Conservation (phyloP, 2,329 filamentous ascomycete genomes). For the Zarea fungicola region DNA sequence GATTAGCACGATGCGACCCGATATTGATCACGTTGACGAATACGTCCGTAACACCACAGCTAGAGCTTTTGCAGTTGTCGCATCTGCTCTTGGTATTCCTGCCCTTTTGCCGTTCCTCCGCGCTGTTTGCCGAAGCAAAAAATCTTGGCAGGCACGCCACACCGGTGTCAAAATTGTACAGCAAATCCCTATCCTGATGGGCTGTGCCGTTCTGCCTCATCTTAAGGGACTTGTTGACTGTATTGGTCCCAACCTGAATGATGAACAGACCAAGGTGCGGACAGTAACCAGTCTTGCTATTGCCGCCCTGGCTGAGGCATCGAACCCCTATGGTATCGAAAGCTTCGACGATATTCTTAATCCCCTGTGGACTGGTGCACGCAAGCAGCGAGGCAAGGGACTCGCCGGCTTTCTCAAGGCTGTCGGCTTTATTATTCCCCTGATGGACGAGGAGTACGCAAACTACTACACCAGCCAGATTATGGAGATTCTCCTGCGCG, state of each 20-base stretch:
- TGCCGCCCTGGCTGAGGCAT: slow-evolving; percentile 89
- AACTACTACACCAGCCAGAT: slow-evolving; percentile 99
- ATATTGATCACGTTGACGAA: slow-evolving; percentile 97
- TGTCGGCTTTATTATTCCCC: slow-evolving; percentile 93
- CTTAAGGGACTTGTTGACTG: slow-evolving; percentile 94
- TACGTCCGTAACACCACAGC: slow-evolving; percentile 98
- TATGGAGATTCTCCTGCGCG: slow-evolving; percentile 94
- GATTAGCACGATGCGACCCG: slow-evolving; percentile 98
- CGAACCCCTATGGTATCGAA: slow-evolving; percentile 97
- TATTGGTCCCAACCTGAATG: slow-evolving; percentile 91
- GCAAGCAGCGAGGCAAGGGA: slow-evolving; percentile 94
- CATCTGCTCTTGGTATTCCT: slow-evolving; percentile 91
- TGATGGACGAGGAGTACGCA: slow-evolving; percentile 99
- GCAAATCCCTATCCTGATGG: slow-evolving; percentile 98
- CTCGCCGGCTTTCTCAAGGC: slow-evolving; percentile 95
- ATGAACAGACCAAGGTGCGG: slow-evolving; percentile 95
- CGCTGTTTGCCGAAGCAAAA: slow-evolving; percentile 95
- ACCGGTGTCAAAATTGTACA: slow-evolving; percentile 99
- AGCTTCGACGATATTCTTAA: slow-evolving; percentile 98
- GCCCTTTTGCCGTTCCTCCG: slow-evolving; percentile 90
- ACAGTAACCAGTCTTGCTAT: slow-evolving; percentile 95
- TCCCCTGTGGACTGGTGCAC: slow-evolving; percentile 91
- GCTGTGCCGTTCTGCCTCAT: slow-evolving; percentile 91
- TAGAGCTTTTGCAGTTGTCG: slow-evolving; percentile 93
- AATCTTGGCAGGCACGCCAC: slow-evolving; percentile 97